Evolutionary conservation across 371 early-diverging fungal genomes (phyloP).

Genomic region (Mortierella polycephala): DNA sequence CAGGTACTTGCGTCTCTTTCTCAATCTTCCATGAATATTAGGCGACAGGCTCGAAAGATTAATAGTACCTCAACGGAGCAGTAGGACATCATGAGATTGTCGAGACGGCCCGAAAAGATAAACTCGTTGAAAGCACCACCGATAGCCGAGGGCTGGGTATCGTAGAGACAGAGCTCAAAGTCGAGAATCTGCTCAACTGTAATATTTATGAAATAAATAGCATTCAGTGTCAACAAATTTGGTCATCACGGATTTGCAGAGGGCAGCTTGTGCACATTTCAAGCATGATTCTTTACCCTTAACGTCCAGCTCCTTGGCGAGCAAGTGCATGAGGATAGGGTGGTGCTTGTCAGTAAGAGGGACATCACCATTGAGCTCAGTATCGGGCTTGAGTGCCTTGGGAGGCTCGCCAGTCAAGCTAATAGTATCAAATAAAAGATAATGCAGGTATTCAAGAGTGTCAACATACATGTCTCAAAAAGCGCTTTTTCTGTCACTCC

Average conservation of each 20-base stretch:
- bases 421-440: not conserved
- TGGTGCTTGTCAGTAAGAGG: slow-evolving; percentile 72
- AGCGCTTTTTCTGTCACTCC: not conserved
- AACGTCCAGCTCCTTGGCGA: slow-evolving; percentile 81
- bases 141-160: slow-evolving; percentile 82
- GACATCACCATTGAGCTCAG: slow-evolving; percentile 46
- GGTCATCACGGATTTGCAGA: not conserved
- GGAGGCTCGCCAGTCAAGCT: slow-evolving; percentile 53
- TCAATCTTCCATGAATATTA: no score
- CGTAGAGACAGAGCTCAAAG: slow-evolving; percentile 96
- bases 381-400: slow-evolving; percentile 40
- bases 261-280: no score
- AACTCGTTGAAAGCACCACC: slow-evolving; percentile 94
- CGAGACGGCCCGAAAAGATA: slow-evolving; percentile 92
- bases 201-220: no score
- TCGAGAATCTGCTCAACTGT: slow-evolving; percentile 83
- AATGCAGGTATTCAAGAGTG: no score
- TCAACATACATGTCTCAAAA: not conserved
- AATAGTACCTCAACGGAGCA: slow-evolving; percentile 73
- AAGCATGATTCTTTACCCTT: slow-evolving; percentile 57
- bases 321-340: slow-evolving; percentile 75
- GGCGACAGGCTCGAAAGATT: no score
- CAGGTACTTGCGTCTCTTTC: not conserved
- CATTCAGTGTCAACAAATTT: not conserved
- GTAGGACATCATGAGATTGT: slow-evolving; percentile 96